Evolutionary conservation across 228 moss, liverwort and hornwort species (phyloP).

Genomic region (Sphagnum fallax): DNA sequence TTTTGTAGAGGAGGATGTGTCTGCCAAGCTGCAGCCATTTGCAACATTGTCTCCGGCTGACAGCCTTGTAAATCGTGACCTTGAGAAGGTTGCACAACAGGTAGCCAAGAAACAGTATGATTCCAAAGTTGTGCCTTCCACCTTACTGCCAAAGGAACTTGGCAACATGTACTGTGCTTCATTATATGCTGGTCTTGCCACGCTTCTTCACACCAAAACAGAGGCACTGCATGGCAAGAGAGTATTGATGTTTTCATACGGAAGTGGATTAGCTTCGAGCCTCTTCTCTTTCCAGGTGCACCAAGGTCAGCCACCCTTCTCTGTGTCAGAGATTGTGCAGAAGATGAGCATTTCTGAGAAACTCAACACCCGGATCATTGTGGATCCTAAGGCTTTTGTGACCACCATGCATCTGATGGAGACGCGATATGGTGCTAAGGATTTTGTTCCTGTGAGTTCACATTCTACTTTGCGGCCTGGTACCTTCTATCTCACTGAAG

Average conservation of each 20-base stretch:
- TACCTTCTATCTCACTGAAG: conserved; percentile 77
- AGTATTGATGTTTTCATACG: conserved; percentile 79
- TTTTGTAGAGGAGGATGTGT: conserved; percentile 70
- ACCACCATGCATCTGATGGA: conserved; percentile 81
- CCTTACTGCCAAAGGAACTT: conserved; percentile 73
- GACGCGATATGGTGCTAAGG: conserved; percentile 89
- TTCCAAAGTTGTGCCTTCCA: conserved; percentile 63
- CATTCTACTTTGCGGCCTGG: conserved; percentile 63
- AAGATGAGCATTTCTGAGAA: conserved; percentile 58
- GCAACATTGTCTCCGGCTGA: conserved; percentile 55
- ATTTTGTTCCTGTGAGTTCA: conserved; percentile 63
- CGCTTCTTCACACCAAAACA: conserved; percentile 66
- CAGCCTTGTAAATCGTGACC: conserved; percentile 80
- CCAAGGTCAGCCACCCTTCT: conserved; percentile 35
- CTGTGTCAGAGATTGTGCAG: conserved; percentile 35
- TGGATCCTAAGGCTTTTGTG: conserved; percentile 60
- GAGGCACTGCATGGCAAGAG: conserved; percentile 64
- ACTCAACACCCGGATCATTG: conserved; percentile 57
- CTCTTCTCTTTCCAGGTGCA: conserved; percentile 62
- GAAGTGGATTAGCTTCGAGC: conserved; percentile 83
- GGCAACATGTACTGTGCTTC: conserved; percentile 99
- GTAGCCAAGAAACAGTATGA: conserved; percentile 70
- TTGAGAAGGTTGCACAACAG: conserved; percentile 73
- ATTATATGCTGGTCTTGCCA: conserved; percentile 86
- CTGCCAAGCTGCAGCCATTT: conserved; percentile 64